Evolutionary conservation across 2,329 filamentous ascomycete genomes (phyloP), one percentile per base, ranked within the genome.

Genomic region (Chaetomium globosum): DNA sequence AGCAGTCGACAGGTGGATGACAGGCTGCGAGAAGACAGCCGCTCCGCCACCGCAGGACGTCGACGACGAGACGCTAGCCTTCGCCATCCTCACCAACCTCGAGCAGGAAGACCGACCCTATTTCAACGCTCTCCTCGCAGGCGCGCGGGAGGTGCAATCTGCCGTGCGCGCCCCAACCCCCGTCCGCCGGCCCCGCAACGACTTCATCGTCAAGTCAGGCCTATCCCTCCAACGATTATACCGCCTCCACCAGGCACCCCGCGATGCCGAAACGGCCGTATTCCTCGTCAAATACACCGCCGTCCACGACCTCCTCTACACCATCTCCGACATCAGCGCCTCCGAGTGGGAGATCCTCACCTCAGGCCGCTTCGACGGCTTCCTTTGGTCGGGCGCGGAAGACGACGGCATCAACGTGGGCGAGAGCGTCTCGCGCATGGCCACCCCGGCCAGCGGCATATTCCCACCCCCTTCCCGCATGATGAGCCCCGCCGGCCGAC

Each of bases 281-380:
- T 97, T 92, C 74, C 85, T 98, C 56, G 85, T 97, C 68, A 92
- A 90, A 75, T 90, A 97, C 75, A 88, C 89, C 0, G 82, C 86
- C 13, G 86, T 95, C 57, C 94, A 98, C 75, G 90, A 95, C 73
- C 87, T 97, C 36, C 86, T 98, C 3, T 88, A 92, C 49, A 97
- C 94, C 0, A 83, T 97, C 58, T 89, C 91, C 43, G 92, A 93
- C 60, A 95, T 98, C 71, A 95, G 90, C 74, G 86, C 88, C 55
- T 90, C 91, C n/a, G 94, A 98, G 77, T 98, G 94, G 94, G 94
- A 97, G 68, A 96, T 98, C 63, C 83, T 98, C 13, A 92, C 90
- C 4, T 97, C 94, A 0, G 94, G 94, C 31, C 90, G 94, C 31
- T 98, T 98, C 72, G 93, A 97, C 74, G 94, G 94, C 4, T 98